Conservation (phyloP, 192 early-diverging fungal species). For the Dimargaris xerosporica region DNA sequence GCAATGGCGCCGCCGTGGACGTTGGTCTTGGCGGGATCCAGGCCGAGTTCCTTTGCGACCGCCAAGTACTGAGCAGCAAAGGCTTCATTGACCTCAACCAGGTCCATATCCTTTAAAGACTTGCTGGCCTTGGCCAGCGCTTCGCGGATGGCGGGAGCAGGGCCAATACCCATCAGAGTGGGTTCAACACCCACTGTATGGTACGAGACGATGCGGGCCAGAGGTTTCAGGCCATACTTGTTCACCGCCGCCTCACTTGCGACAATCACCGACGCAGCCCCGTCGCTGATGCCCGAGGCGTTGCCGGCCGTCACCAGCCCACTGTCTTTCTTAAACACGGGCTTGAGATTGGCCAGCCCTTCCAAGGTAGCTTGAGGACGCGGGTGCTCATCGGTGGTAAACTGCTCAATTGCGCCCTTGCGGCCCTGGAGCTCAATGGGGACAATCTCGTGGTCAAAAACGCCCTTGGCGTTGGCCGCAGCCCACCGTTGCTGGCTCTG, state of each 20-base stretch:
- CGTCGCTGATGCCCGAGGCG: constrained; percentile 90
- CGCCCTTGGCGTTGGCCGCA: constrained; percentile 52
- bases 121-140: constrained; percentile 71
- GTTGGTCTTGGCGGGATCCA: constrained; percentile 68
- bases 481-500: constrained; percentile 80
- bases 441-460: constrained; percentile 67
- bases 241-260: constrained; percentile 76
- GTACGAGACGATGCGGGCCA: constrained; percentile 78
- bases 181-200: constrained; percentile 79
- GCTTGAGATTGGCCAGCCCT: constrained; percentile 52
- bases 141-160: constrained; percentile 75
- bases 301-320: constrained; percentile 89
- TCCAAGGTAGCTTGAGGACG: constrained; percentile 76
- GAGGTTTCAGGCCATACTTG: constrained; percentile 57
- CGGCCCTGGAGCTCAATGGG: constrained; percentile 69
- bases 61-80: constrained; percentile 87
- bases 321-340: constrained; percentile 77
- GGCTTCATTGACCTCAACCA: constrained; percentile 98
- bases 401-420: constrained; percentile 46
- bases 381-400: constrained; percentile 76
- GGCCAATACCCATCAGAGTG: constrained; percentile 92
- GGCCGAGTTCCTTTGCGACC: constrained; percentile 73
- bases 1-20: constrained; percentile 87
- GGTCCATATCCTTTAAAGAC: constrained; percentile 65
- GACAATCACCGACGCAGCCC: constrained; percentile 74